These are phyloP conservation scores for Ballota nigra DNA, from an alignment of 257 asterid species.

Conservation along the genomic window DNA sequence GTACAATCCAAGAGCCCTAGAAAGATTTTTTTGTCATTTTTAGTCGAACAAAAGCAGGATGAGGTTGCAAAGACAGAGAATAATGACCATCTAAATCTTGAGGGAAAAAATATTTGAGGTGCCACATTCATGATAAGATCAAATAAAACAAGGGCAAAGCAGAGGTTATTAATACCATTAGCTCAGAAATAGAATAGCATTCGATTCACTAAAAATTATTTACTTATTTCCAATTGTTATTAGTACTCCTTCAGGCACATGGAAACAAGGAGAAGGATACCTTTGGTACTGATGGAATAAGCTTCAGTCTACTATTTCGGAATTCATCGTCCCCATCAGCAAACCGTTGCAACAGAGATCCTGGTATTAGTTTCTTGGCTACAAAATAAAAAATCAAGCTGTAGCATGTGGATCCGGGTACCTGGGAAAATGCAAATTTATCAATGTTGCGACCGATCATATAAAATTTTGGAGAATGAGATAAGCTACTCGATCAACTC, in stretches of 20 bases:
- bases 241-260: conserved; percentile 10
- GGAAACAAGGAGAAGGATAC: conserved; percentile 34
- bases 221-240: background rate
- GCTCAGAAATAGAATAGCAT: conserved; percentile 1
- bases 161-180: background rate
- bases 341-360: conserved; percentile 85
- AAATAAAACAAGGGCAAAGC: background rate
- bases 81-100: background rate
- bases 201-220: background rate
- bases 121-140: background rate
- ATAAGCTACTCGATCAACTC: conserved; percentile 34
- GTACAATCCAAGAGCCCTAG: conserved; percentile 99
- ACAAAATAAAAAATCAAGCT: conserved; percentile 93
- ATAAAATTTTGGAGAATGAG: conserved; percentile 19
- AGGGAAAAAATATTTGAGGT: background rate
- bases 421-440: conserved; percentile 37
- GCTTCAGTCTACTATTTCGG: conserved; percentile 90
- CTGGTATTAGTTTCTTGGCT: conserved; percentile 49
- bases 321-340: conserved; percentile 97
- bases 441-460: conserved; percentile 11
- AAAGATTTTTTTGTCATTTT: background rate
- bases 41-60: conserved; percentile 12
- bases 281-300: conserved; percentile 97
- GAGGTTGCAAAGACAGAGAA: background rate
- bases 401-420: conserved; percentile 92